These are phyloP conservation scores for Aristolochia californica DNA, from an alignment of 164 flowering plant genomes.

Conservation along the genomic window DNA sequence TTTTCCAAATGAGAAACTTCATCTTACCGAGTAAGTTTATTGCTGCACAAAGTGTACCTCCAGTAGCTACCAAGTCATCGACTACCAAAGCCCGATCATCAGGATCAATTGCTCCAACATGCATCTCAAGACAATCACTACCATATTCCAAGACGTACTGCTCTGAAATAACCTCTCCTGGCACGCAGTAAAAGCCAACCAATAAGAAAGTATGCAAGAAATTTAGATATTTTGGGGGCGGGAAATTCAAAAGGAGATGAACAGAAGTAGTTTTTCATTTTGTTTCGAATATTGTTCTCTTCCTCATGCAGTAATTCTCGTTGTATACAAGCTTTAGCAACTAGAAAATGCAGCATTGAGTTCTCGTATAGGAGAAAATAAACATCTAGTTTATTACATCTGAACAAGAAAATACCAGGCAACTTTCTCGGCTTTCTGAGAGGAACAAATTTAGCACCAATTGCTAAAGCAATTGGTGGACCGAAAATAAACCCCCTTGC, in stretches of 20 bases:
- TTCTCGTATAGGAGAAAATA: too few species aligned
- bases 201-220: background rate
- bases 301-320: too few species aligned
- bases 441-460: constrained; percentile 97
- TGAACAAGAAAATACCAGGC: constrained; percentile 47
- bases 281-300: too few species aligned
- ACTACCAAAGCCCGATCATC: constrained; percentile 84
- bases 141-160: constrained; percentile 87
- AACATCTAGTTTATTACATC: too few species aligned
- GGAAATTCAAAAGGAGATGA: too few species aligned
- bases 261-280: too few species aligned
- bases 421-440: constrained; percentile 85
- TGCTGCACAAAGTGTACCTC: constrained; percentile 91
- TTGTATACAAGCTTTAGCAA: too few species aligned
- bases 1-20: too few species aligned
- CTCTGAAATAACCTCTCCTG: constrained; percentile 81
- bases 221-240: too few species aligned
- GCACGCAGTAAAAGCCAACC: background rate
- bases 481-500: constrained; percentile 96
- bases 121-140: constrained; percentile 93
- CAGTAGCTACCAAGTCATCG: constrained; percentile 91
- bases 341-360: too few species aligned
- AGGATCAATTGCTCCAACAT: constrained; percentile 74
- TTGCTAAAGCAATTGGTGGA: constrained; percentile 90
- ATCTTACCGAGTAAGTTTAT: constrained; percentile 64